A percentile compares a stretch with the other conserved stretches of the same genome.
Evolutionary conservation across 495 filamentous ascomycete species (phyloP).

Genomic region (Lasiosphaeriaceae sp.): DNA sequence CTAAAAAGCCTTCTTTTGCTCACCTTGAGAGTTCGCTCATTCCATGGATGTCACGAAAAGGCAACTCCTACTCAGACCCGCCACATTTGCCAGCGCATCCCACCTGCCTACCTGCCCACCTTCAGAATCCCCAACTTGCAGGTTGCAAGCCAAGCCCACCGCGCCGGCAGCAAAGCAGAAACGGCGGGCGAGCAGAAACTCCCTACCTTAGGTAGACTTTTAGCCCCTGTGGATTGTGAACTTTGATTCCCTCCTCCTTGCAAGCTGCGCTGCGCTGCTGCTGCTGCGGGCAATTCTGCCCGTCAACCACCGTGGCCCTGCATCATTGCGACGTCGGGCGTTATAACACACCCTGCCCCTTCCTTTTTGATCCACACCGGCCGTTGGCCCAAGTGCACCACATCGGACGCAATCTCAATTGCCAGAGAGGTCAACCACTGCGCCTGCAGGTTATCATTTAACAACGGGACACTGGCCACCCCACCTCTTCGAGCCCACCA

Average conservation of each 20-base stretch:
- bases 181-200: neutral
- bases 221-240: neutral
- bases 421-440: neutral
- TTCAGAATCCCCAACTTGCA: too few relatives aligned
- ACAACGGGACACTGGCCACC: too few relatives aligned
- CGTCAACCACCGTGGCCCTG: conserved; percentile 6
- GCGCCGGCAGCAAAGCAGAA: too few relatives aligned
- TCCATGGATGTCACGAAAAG: too few relatives aligned
- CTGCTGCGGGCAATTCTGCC: neutral
- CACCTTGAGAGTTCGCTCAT: neutral
- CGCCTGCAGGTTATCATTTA: too few relatives aligned
- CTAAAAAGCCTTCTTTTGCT: neutral
- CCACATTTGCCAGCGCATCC: too few relatives aligned
- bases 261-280: neutral
- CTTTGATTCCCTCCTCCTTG: too few relatives aligned
- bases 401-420: neutral
- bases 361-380: conserved; percentile 13
- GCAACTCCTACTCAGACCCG: too few relatives aligned
- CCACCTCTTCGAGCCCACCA: too few relatives aligned
- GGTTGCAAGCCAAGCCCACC: too few relatives aligned
- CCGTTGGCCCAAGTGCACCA: neutral
- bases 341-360: conserved; percentile 18
- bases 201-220: neutral
- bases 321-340: conserved; percentile 19
- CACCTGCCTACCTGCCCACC: too few relatives aligned